Conservation (phyloP, 495 filamentous ascomycete genomes). For the Podospora anserina region DNA sequence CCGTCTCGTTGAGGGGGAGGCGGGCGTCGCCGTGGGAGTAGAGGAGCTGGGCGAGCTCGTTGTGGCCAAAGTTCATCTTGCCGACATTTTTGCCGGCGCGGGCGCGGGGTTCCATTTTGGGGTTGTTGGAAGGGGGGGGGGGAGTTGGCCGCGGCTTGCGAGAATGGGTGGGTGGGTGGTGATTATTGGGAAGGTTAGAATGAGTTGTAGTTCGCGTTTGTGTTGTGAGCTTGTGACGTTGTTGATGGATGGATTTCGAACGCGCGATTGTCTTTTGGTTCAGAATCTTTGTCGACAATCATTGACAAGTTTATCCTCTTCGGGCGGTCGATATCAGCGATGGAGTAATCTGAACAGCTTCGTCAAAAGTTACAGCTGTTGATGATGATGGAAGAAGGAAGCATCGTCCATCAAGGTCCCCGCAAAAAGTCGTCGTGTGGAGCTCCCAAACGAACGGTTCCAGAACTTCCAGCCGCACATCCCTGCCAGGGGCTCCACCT, state of each 20-base stretch:
- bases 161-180: neutral
- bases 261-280: neutral
- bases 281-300: neutral
- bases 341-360: neutral
- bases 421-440: neutral
- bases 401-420: neutral
- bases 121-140: neutral
- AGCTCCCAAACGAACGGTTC: neutral
- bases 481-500: neutral
- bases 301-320: too few relatives aligned
- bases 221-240: neutral
- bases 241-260: neutral
- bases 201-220: neutral
- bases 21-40: conserved; percentile 78
- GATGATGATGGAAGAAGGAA: neutral
- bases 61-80: conserved; percentile 76
- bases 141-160: neutral
- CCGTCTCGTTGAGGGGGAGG: conserved; percentile 72
- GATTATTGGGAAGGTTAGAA: neutral
- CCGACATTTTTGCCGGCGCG: conserved; percentile 79
- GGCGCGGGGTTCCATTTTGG: conserved; percentile 66
- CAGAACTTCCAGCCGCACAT: neutral
- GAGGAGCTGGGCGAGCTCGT: conserved; percentile 75
- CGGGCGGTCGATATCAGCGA: neutral
- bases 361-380: neutral